Evolutionary conservation across 345 rosid genomes (phyloP).

Genomic region (Pseudoturritis turrita): DNA sequence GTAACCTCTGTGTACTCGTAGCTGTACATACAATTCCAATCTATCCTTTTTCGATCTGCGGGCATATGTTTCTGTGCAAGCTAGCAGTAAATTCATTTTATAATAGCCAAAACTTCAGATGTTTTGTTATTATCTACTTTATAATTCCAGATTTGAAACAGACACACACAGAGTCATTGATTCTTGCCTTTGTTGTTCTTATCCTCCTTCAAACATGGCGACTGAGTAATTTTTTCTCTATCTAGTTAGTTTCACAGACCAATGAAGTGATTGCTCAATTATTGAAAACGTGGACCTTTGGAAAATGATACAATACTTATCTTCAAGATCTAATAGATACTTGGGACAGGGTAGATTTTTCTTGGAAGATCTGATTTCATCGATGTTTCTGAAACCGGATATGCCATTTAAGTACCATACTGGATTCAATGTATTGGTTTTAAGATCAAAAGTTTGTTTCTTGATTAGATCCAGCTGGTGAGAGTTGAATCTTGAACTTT

Average conservation of each 20-base stretch:
- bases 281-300: slow-evolving; percentile 19
- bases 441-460: background rate
- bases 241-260: background rate
- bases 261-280: slow-evolving; percentile 4
- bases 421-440: background rate
- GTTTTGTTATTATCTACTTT: background rate
- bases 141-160: slow-evolving; percentile 1
- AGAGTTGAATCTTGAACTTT: slow-evolving; percentile 1
- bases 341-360: background rate
- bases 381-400: background rate
- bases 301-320: slow-evolving; percentile 23
- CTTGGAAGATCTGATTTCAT: background rate
- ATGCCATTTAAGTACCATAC: background rate
- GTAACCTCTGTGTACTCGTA: slow-evolving; percentile 16
- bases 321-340: background rate
- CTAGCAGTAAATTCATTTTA: slow-evolving; percentile 13
- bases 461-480: slow-evolving; percentile 3
- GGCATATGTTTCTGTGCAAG: slow-evolving; percentile 18
- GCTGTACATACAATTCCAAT: slow-evolving; percentile 22
- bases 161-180: slow-evolving; percentile 11
- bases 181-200: background rate
- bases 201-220: background rate
- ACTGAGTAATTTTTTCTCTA: background rate
- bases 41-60: background rate
- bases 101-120: slow-evolving; percentile 17